A percentile compares a stretch with the other conserved stretches of the same genome.
Conservation (phyloP, 805 yeast species). For the Pichia scutulata region DNA sequence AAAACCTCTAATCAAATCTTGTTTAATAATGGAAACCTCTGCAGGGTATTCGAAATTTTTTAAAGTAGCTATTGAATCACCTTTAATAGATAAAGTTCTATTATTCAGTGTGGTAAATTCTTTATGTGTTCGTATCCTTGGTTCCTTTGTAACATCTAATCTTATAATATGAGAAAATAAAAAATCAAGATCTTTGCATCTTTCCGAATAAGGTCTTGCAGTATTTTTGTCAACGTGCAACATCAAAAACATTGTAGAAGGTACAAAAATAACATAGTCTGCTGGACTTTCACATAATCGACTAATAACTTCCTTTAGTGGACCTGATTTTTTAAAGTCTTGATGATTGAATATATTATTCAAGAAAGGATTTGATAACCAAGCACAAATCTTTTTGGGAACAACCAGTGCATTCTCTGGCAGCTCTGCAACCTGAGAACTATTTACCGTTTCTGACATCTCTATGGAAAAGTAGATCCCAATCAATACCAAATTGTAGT, state of each 20-base stretch:
- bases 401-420: not conserved
- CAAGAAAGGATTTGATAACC: conserved; percentile 51
- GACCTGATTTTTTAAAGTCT: conserved; percentile 36
- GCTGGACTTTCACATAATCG: conserved; percentile 37
- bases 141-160: conserved; percentile 19
- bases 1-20: conserved; percentile 45
- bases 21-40: conserved; percentile 35
- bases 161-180: conserved; percentile 54
- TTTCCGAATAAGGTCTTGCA: conserved; percentile 36
- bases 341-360: conserved; percentile 64
- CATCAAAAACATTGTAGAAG: conserved; percentile 43
- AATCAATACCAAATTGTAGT: not conserved
- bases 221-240: conserved; percentile 33
- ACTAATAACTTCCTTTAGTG: conserved; percentile 37
- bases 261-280: conserved; percentile 56
- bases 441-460: not conserved
- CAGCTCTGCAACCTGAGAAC: not conserved
- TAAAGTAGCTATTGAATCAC: conserved; percentile 46
- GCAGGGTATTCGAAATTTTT: conserved; percentile 48
- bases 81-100: conserved; percentile 47
- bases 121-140: conserved; percentile 10
- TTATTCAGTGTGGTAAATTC: conserved; percentile 44
- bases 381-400: conserved; percentile 11
- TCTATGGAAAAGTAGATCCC: not conserved
- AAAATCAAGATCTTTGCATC: conserved; percentile 54